These are phyloP conservation scores for Aspergillus melleus DNA, from an alignment of 2,329 filamentous ascomycete genomes.

Conservation along the genomic window DNA sequence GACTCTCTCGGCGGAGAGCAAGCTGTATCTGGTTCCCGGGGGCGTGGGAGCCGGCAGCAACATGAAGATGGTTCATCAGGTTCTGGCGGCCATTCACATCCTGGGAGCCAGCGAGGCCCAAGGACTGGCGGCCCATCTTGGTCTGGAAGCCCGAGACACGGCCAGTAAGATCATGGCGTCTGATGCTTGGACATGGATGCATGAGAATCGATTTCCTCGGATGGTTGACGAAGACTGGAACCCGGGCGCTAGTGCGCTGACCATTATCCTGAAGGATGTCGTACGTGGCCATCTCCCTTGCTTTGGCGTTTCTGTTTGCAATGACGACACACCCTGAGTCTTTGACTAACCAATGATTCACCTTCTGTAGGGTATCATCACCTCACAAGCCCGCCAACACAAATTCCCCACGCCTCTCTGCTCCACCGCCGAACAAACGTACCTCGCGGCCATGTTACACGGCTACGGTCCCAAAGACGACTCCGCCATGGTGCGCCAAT, in stretches of 20 bases:
- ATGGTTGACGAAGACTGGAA: constrained; percentile 55
- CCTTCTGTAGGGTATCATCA: constrained; percentile 59
- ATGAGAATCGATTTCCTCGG: constrained; percentile 59
- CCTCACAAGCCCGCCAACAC: constrained; percentile 59
- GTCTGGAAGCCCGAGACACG: constrained; percentile 50
- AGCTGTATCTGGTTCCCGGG: constrained; percentile 63
- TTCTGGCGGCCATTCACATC: constrained; percentile 65
- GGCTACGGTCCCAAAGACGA: constrained; percentile 59
- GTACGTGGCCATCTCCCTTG: constrained; percentile 24
- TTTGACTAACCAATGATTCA: neutral
- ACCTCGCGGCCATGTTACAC: constrained; percentile 59
- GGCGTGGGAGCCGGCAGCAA: constrained; percentile 62
- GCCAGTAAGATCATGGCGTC: constrained; percentile 49
- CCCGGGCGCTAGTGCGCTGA: constrained; percentile 59
- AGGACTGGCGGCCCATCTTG: constrained; percentile 59
- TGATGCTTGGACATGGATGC: constrained; percentile 61
- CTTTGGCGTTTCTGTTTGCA: neutral
- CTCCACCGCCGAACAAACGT: constrained; percentile 64
- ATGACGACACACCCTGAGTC: neutral
- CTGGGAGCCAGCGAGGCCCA: constrained; percentile 60
- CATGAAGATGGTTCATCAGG: constrained; percentile 65
- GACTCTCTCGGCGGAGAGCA: constrained; percentile 58
- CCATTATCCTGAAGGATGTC: constrained; percentile 62
- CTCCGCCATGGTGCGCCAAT: constrained; percentile 57
- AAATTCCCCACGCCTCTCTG: constrained; percentile 63